Conservation (phyloP, 2,329 filamentous ascomycete genomes). For the Venturia carpophila region DNA sequence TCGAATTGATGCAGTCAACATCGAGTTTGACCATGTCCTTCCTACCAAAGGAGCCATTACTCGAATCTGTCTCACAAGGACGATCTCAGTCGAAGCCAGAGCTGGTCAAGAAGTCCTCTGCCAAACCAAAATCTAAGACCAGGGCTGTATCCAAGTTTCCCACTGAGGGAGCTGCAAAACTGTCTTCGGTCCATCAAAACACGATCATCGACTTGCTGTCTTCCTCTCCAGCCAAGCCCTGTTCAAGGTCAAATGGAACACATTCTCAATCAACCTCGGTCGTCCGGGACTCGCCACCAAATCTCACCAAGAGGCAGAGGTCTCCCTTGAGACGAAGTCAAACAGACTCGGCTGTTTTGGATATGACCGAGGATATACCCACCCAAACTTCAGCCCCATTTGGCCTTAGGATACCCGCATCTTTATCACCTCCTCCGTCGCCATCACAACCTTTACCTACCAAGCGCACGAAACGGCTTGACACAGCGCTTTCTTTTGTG, state of each 20-base stretch:
- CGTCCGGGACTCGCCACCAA: not conserved
- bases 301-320: conserved; percentile 6
- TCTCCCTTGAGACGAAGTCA: not conserved
- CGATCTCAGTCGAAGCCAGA: not conserved
- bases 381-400: not conserved
- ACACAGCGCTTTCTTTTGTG: not conserved
- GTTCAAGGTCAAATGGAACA: not conserved
- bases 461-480: conserved; percentile 7
- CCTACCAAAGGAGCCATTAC: not conserved
- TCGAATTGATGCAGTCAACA: not conserved
- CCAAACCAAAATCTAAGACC: conserved; percentile 5
- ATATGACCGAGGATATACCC: conserved; percentile 7
- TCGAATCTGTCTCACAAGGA: conserved; percentile 1
- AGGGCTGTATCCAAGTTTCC: conserved; percentile 7
- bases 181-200: not conserved
- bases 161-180: not conserved
- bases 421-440: conserved; percentile 9
- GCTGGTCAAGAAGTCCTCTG: conserved; percentile 1
- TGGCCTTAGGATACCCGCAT: not conserved
- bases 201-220: conserved; percentile 27
- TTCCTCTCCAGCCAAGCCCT: conserved; percentile 24
- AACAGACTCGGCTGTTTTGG: conserved; percentile 12
- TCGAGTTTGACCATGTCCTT: conserved; percentile 2
- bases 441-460: conserved; percentile 13
- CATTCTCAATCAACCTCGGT: not conserved